Evolutionary conservation across 192 early-diverging fungal genomes (phyloP).

Genomic region (Backusella macrospora): DNA sequence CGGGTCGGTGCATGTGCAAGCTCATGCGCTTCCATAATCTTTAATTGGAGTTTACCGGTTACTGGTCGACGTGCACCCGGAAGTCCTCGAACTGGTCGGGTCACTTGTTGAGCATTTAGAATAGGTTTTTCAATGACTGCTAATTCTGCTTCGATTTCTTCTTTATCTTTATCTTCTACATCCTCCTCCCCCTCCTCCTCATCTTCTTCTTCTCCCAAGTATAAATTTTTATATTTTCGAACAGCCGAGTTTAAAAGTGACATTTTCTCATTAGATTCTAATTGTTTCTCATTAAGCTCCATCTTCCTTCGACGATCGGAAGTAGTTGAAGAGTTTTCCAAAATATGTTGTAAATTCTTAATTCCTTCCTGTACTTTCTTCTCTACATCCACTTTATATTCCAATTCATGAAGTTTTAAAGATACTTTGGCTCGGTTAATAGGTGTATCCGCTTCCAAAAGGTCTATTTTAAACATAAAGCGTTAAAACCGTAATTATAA

Average conservation of each 20-base stretch:
- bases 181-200: not conserved
- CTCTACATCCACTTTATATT: constrained; percentile 92
- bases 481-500: not conserved
- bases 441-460: constrained; percentile 68
- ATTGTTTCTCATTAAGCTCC: constrained; percentile 54
- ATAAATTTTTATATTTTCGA: constrained; percentile 85
- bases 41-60: constrained; percentile 70
- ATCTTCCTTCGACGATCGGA: constrained; percentile 50
- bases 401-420: constrained; percentile 84
- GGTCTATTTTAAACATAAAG: constrained; percentile 38
- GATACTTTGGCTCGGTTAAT: constrained; percentile 70
- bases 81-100: constrained; percentile 35
- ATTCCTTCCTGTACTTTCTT: constrained; percentile 87
- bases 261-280: constrained; percentile 76
- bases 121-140: not conserved
- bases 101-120: not conserved
- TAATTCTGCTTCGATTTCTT: not conserved
- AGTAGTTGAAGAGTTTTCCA: constrained; percentile 35
- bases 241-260: constrained; percentile 70
- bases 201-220: constrained; percentile 64
- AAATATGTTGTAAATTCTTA: constrained; percentile 21
- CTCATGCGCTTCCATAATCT: constrained; percentile 62
- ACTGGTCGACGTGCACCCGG: constrained; percentile 69
- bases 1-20: constrained; percentile 60
- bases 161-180: not conserved